Evolutionary conservation across 495 filamentous ascomycete species (phyloP).

Genomic region (Xylaria curta): DNA sequence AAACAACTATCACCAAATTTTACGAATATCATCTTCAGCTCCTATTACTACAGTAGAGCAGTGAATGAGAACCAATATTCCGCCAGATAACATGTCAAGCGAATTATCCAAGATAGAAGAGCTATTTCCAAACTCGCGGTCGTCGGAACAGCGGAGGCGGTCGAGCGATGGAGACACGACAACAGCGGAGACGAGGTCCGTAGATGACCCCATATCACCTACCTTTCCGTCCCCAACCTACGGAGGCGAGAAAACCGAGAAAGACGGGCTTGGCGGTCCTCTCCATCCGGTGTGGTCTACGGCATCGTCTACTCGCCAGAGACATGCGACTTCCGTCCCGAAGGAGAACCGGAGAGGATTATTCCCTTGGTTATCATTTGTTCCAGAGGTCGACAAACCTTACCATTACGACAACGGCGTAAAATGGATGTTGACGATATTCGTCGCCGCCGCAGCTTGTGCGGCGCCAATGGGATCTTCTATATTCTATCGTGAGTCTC

Average conservation of each 20-base stretch:
- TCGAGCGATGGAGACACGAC: constrained; percentile 5
- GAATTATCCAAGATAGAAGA: constrained; percentile 16
- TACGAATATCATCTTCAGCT: not conserved
- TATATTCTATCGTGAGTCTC: constrained; percentile 78
- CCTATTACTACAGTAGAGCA: not conserved
- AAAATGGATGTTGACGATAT: constrained; percentile 87
- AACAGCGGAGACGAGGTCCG: constrained; percentile 14
- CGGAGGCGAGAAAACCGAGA: constrained; percentile 19
- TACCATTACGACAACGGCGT: constrained; percentile 71
- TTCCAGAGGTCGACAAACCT: constrained; percentile 84
- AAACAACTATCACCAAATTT: not conserved
- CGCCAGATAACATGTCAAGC: constrained; percentile 6
- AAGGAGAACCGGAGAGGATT: constrained; percentile 74
- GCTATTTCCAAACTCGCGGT: not conserved
- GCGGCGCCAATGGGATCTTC: constrained; percentile 85
- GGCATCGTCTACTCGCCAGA: constrained; percentile 48
- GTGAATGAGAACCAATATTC: not conserved
- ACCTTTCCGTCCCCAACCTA: not conserved
- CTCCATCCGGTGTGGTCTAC: constrained; percentile 34
- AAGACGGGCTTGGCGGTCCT: constrained; percentile 27
- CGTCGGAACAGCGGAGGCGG: not conserved
- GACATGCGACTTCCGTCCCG: constrained; percentile 62
- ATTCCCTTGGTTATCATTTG: constrained; percentile 70
- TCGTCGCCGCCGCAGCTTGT: constrained; percentile 76
- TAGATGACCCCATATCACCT: constrained; percentile 9